Percentiles rank a stretch among this genome's conserved stretches.
Conservation (phyloP, 768 basidiomycete genomes). For the Psilocybe cubensis region DNA sequence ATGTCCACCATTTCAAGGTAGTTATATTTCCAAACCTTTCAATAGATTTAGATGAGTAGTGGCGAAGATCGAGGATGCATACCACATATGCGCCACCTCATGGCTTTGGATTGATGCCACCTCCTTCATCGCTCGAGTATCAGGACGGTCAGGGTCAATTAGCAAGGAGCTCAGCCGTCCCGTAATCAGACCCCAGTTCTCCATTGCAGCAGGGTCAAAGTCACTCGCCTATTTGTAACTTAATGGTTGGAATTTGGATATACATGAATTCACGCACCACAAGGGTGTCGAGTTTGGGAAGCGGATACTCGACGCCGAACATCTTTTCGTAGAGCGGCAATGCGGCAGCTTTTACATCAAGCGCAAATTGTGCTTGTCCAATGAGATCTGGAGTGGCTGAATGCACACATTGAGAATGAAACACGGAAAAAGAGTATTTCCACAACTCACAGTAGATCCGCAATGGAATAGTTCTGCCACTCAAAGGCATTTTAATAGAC, state of each 20-base stretch:
- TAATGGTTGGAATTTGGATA: background rate
- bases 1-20: conserved; percentile 94
- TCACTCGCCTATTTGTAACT: conserved; percentile 60
- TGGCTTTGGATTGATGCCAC: conserved; percentile 82
- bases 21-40: conserved; percentile 81
- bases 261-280: conserved; percentile 51
- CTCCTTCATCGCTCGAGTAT: conserved; percentile 74
- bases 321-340: conserved; percentile 89
- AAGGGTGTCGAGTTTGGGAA: conserved; percentile 94
- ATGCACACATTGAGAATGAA: conserved; percentile 3
- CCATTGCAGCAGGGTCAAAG: conserved; percentile 93
- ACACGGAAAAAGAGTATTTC: background rate
- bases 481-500: conserved; percentile 77
- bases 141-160: conserved; percentile 74
- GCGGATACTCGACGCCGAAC: conserved; percentile 90
- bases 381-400: conserved; percentile 82
- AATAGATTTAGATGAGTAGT: no score
- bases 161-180: conserved; percentile 84
- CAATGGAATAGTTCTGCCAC: conserved; percentile 79
- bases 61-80: background rate
- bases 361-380: conserved; percentile 81
- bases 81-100: conserved; percentile 85
- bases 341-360: conserved; percentile 83
- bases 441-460: conserved; percentile 71
- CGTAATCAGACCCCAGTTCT: conserved; percentile 93